A percentile compares a stretch with the other conserved stretches of the same genome.
Evolutionary conservation across 306 rosid species (phyloP).

Genomic region (Fagus sylvatica): DNA sequence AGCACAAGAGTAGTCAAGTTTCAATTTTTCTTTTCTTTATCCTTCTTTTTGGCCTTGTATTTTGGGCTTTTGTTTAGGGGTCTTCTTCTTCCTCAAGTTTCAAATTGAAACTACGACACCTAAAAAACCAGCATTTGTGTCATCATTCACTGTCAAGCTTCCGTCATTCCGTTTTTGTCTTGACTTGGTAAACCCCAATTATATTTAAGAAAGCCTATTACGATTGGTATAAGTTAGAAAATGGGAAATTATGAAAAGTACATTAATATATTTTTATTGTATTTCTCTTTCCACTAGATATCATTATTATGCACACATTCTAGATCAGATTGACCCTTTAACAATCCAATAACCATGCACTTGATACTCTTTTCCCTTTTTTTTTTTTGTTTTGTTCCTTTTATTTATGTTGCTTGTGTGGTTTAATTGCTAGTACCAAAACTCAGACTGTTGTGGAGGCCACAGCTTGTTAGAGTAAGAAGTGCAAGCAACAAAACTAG

Average conservation of each 20-base stretch:
- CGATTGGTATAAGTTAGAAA: constrained; percentile 15
- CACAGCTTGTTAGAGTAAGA: neutral
- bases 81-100: constrained; percentile 7
- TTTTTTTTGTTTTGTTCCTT: neutral
- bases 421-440: neutral
- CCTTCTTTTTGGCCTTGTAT: constrained; percentile 18
- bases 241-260: constrained; percentile 8
- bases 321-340: neutral
- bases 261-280: constrained; percentile 1
- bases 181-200: constrained; percentile 24
- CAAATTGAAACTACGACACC: neutral
- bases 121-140: constrained; percentile 24
- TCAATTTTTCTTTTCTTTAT: neutral
- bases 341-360: neutral
- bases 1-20: neutral
- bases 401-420: neutral
- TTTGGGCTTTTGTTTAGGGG: neutral
- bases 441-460: neutral
- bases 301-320: neutral
- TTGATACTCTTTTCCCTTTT: no score
- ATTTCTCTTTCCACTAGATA: neutral
- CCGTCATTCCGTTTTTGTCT: constrained; percentile 31
- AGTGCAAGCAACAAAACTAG: neutral
- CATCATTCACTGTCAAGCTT: constrained; percentile 20
- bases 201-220: constrained; percentile 8